These are phyloP conservation scores for Rubus parviflorus DNA, from an alignment of 306 rosid genomes.

Conservation along the genomic window DNA sequence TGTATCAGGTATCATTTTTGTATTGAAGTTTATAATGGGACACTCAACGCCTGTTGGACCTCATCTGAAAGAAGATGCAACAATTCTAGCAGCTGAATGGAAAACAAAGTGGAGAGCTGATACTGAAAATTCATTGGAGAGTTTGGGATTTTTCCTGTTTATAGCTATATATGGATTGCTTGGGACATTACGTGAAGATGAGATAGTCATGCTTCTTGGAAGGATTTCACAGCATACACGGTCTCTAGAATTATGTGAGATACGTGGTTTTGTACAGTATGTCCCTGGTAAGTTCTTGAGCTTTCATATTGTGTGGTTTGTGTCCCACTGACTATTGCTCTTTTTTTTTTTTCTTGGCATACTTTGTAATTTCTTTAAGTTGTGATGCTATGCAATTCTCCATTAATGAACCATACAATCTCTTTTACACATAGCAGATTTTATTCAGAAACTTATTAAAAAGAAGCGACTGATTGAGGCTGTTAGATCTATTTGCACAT, in stretches of 20 bases:
- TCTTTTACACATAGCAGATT: constrained; percentile 20
- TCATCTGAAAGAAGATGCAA: constrained; percentile 42
- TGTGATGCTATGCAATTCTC: background rate
- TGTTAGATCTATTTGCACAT: constrained; percentile 52
- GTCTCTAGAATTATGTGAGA: constrained; percentile 35
- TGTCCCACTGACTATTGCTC: background rate
- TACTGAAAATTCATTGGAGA: constrained; percentile 31
- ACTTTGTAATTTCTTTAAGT: background rate
- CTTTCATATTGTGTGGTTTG: background rate
- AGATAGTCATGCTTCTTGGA: constrained; percentile 48
- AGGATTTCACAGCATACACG: constrained; percentile 34
- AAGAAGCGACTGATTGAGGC: constrained; percentile 48
- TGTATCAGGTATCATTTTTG: constrained; percentile 17
- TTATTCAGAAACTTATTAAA: constrained; percentile 39
- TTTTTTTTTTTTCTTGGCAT: background rate
- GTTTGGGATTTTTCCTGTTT: constrained; percentile 28
- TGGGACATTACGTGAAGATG: constrained; percentile 34
- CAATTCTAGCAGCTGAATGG: constrained; percentile 42
- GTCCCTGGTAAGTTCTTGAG: constrained; percentile 36
- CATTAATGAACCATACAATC: background rate
- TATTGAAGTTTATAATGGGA: constrained; percentile 26
- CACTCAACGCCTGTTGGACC: constrained; percentile 41
- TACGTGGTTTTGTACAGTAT: constrained; percentile 36
- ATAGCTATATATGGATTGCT: constrained; percentile 33
- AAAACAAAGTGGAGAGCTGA: constrained; percentile 27